phyloP scores from a whole-genome alignment of 305 asterid genomes.

The Stenogyne calaminthoides region DNA sequence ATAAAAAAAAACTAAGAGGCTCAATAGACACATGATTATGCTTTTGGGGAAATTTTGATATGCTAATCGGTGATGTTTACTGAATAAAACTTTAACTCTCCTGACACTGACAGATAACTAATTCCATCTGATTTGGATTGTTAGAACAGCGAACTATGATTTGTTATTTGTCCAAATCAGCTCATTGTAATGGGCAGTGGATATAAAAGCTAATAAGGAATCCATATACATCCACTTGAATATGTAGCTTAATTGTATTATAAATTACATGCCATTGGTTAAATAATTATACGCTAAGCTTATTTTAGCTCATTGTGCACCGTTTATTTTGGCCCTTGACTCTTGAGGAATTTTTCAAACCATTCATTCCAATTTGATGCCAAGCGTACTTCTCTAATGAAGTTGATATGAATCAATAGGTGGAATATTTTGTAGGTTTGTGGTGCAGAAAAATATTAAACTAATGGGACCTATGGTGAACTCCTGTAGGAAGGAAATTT shows the following conservation, averaged over 20 bases:
- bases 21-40: not conserved
- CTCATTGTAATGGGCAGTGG: no score
- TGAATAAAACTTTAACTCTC: not conserved
- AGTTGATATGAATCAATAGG: not conserved
- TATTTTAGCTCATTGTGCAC: no score
- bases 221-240: no score
- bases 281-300: no score
- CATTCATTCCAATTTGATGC: no score
- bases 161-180: no score
- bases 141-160: not conserved
- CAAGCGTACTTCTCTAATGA: not conserved
- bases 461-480: not conserved
- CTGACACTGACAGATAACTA: not conserved
- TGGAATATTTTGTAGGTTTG: no score
- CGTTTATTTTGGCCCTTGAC: no score
- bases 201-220: no score
- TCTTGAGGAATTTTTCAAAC: no score
- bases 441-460: not conserved
- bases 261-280: no score
- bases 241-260: no score
- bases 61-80: not conserved
- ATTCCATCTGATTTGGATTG: not conserved
- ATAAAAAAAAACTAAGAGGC: not conserved
- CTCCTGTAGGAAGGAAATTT: not conserved
- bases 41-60: slow-evolving; percentile 5